Evolutionary conservation across 495 filamentous ascomycete genomes (phyloP), one percentile per base, ranked within the genome.

Genomic region (Schizothecium vesticola): DNA sequence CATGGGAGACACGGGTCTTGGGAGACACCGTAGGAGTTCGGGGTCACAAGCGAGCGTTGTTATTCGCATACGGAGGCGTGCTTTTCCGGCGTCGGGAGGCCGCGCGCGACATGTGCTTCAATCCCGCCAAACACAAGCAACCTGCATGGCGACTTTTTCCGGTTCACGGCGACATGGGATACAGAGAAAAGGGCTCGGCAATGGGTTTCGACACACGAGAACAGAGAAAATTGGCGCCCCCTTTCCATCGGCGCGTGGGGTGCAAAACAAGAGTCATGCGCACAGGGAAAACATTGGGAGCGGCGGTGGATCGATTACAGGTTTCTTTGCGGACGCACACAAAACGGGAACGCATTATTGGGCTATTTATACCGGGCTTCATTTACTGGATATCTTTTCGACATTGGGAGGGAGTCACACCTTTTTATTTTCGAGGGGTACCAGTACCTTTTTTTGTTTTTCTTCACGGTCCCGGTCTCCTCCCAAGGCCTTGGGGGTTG

Each of bases 201-300:
- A 43, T 57, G 65, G 57, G 29, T 62, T 59, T 64, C 24, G 51
- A 59, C 29, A 43, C 26, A 64, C 4, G 23, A 36, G 61, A 19
- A 56, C 64, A 68, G 67, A 69, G 61, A 69, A 69, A 69, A 69
- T 51, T 26, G 26, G 59, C 28, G 36, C 28, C 36, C 36, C 43
- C 43, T 51, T 21, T 55, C 56, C 56, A 64, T 64, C 61, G 31
- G 58, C 60, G 26, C 58, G 59, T 19, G 24, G n/a, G 24, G 55
- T 29, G 43, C 43, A 51, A 51, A 43, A 12, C 13, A 33, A 51
- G 43, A 51, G 43, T n/a, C 43, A 51, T 51, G n/a, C 43, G 43
- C 43, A 51, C 16, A 36, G 43, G 16, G 33, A 36, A 68, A 60
- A 68, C 51, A 65, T 33, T 67, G 57, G 56, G 26, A 67, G 56